These are phyloP conservation scores for Trypanosoma rangeli DNA, from an alignment of 208 protist species.

Conservation along the genomic window DNA sequence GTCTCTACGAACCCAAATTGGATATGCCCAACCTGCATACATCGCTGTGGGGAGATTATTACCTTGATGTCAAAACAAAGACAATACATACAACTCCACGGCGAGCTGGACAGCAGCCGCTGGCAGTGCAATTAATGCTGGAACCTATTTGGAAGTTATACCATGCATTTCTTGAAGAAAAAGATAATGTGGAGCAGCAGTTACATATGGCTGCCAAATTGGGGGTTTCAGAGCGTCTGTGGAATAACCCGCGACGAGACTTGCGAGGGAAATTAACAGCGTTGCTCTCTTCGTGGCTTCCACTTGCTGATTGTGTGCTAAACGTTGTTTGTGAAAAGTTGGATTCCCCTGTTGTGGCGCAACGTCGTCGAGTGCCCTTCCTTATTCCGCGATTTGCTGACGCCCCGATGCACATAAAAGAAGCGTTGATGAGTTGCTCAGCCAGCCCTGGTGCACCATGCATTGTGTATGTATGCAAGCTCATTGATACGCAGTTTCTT, in stretches of 20 bases:
- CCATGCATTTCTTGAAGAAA: constrained; percentile 68
- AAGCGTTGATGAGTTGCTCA: constrained; percentile 65
- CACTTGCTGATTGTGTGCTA: constrained; percentile 91
- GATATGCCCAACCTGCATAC: constrained; percentile 60
- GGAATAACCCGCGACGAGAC: constrained; percentile 77
- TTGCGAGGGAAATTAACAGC: constrained; percentile 71
- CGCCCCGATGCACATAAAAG: constrained; percentile 31
- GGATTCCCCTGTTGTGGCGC: constrained; percentile 87
- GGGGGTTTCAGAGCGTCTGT: constrained; percentile 59
- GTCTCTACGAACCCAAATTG: constrained; percentile 90
- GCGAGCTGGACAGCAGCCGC: constrained; percentile 78
- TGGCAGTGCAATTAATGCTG: constrained; percentile 97
- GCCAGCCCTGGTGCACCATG: constrained; percentile 61
- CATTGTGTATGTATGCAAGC: constrained; percentile 84
- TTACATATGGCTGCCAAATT: constrained; percentile 65
- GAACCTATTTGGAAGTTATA: constrained; percentile 97
- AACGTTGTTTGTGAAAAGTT: constrained; percentile 81
- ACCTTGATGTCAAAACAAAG: constrained; percentile 95
- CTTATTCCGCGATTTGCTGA: constrained; percentile 69
- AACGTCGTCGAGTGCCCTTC: constrained; percentile 62
- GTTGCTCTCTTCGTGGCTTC: constrained; percentile 94
- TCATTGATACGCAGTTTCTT: constrained; percentile 87
- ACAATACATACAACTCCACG: constrained; percentile 65
- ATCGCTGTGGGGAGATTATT: constrained; percentile 97
- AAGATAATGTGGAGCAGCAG: constrained; percentile 74